Base-by-base conservation (phyloP, 2,329 filamentous ascomycete species). In the Talaromyces atroroseus region DNA sequence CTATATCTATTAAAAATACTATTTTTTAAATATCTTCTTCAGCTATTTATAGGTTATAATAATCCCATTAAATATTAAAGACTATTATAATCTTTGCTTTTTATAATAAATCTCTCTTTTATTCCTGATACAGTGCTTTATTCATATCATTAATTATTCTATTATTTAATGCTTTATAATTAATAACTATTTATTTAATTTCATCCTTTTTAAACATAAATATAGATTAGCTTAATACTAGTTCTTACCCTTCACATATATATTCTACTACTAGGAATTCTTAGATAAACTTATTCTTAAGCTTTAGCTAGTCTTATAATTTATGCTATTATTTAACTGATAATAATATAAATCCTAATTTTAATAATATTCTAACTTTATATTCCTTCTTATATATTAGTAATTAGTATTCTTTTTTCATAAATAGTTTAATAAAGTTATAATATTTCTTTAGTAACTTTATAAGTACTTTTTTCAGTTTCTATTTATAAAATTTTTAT, bases 281-380 rank as follows among this genome's bases (percentile, higher is more conserved):
- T 34, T 10, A 14, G 16, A 52, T 52, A 53, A 53, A 53, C 6
- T 53, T 32, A 23, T 36, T 53, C 16, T 53, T 38, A 21, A 49
- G 5, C 32, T 49, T 18, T 34, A 49, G 16, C 7, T 49, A 23
- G 12, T 49, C 12, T 21, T 38, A 21, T 49, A 36, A 49, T 36
- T 49, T 49, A 38, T 36, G 16, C 16, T 34, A n/a, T 49, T 49
- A 38, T 36, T 49, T 49, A 38, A 49, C 10, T 49, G 34, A 36
- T 8, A 44, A 44, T 44, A 44, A n/a, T 8, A n/a, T 44, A 44
- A 44, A 44, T 44, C 40, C 20, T 44, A 44, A 21, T 44, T 44
- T 44, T 44, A 44, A 44, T 44, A 44, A 44, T 44, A 44, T 44
- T 21, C 16, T n/a, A 7, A 44, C 16, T 44, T 44, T 44, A 16